Evolutionary conservation across 2,329 filamentous ascomycete genomes (phyloP).

Genomic region (Arthrocladium fulminans): DNA sequence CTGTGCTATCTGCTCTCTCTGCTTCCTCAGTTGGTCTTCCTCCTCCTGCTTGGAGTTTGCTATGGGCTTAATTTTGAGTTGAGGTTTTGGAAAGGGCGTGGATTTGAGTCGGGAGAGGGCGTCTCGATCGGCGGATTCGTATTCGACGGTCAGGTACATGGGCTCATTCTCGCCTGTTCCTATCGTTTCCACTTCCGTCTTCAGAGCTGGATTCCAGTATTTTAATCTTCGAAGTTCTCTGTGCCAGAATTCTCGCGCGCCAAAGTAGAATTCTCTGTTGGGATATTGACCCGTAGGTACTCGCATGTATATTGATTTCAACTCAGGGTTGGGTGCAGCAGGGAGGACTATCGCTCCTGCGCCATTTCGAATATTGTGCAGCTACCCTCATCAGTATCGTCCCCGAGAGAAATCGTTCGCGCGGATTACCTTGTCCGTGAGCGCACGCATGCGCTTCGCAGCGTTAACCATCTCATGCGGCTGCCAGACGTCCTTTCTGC

Average conservation of each 20-base stretch:
- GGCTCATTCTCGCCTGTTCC: constrained; percentile 41
- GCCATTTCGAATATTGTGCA: constrained; percentile 67
- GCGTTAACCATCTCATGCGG: constrained; percentile 36
- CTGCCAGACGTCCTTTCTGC: too few species aligned
- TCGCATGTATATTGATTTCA: constrained; percentile 32
- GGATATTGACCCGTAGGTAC: constrained; percentile 30
- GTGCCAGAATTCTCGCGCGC: constrained; percentile 75
- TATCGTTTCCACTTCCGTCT: constrained; percentile 68
- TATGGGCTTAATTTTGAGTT: constrained; percentile 1
- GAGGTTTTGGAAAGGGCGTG: constrained; percentile 1
- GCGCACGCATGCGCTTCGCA: constrained; percentile 60
- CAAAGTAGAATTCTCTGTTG: constrained; percentile 31
- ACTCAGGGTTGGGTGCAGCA: constrained; percentile 28
- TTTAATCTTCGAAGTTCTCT: constrained; percentile 76
- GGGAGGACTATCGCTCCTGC: constrained; percentile 77
- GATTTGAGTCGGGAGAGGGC: constrained; percentile 30
- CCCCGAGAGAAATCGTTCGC: constrained; percentile 6
- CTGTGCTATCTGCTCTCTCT: neutral
- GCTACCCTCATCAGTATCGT: constrained; percentile 39
- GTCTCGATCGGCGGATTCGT: constrained; percentile 33
- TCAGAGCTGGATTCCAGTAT: constrained; percentile 80
- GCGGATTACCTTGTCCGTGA: constrained; percentile 39
- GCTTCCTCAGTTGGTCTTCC: neutral
- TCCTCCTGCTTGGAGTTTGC: neutral
- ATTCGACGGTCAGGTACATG: constrained; percentile 11